Evolutionary conservation across 225 moss, liverwort and hornwort species (phyloP).

Genomic region (Thuidium tamariscinum): DNA sequence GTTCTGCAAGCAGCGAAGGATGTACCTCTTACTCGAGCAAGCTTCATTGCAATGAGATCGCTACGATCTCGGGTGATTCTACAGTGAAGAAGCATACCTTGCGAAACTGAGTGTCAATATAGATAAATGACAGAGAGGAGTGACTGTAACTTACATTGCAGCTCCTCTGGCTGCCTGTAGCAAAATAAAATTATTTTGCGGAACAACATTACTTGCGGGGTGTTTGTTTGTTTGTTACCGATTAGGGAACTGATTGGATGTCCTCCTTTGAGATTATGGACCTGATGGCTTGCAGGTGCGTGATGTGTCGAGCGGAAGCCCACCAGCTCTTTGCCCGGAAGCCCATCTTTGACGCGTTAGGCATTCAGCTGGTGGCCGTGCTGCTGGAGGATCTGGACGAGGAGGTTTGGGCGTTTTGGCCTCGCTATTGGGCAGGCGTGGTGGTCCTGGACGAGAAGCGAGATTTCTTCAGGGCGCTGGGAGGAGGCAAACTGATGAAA

Average conservation of each 20-base stretch:
- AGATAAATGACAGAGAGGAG: background rate
- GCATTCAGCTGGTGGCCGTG: constrained; percentile 69
- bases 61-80: background rate
- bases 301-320: constrained; percentile 94
- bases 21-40: background rate
- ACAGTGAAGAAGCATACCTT: background rate
- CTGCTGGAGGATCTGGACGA: constrained; percentile 58
- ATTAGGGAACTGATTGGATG: background rate
- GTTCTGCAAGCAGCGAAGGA: background rate
- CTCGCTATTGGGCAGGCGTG: constrained; percentile 78
- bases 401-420: constrained; percentile 86
- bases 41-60: background rate
- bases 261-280: background rate
- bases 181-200: background rate
- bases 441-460: constrained; percentile 67
- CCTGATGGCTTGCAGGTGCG: constrained; percentile 37
- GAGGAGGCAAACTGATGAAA: constrained; percentile 59
- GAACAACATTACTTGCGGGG: too few relatives aligned
- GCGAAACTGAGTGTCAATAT: background rate
- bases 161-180: background rate
- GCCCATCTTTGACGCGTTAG: constrained; percentile 76
- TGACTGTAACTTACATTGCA: background rate
- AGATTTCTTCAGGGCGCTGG: constrained; percentile 67
- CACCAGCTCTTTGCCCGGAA: constrained; percentile 76
- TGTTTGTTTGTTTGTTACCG: background rate